These are phyloP conservation scores for Ormosia semicastrata DNA, from an alignment of 306 rosid genomes.

Conservation along the genomic window DNA sequence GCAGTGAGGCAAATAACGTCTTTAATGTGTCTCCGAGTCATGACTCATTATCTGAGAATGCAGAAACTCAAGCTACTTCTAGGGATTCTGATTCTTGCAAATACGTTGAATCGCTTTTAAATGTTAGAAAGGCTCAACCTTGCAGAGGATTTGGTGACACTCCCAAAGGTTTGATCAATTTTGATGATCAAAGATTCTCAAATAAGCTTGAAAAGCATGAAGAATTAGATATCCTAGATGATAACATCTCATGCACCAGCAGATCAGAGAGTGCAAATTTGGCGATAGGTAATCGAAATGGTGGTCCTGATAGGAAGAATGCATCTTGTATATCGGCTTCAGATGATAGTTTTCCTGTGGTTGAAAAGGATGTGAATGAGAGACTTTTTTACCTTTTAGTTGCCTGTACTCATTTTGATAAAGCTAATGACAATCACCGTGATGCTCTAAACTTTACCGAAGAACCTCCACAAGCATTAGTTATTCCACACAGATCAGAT, in stretches of 20 bases:
- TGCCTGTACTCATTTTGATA: not conserved
- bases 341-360: not conserved
- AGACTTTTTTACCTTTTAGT: not conserved
- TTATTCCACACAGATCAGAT: slow-evolving; percentile 1
- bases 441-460: not conserved
- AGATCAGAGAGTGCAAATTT: slow-evolving; percentile 14
- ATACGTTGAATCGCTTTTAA: not conserved
- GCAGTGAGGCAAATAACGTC: slow-evolving; percentile 13
- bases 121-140: not conserved
- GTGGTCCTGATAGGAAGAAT: not conserved
- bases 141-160: not conserved
- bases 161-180: not conserved
- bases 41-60: slow-evolving; percentile 8
- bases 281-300: not conserved
- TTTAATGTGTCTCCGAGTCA: not conserved
- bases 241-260: slow-evolving; percentile 11
- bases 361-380: slow-evolving; percentile 16
- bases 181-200: not conserved
- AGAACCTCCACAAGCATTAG: not conserved
- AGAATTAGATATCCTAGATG: not conserved
- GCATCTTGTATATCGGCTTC: not conserved
- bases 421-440: not conserved
- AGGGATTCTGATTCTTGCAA: not conserved
- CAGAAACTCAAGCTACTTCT: not conserved
- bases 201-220: slow-evolving; percentile 11